Percentiles rank a stretch among this genome's conserved stretches.
These are phyloP conservation scores for Blastocystis sp. DNA, from an alignment of 352 stramenopile species.

Conservation along the genomic window DNA sequence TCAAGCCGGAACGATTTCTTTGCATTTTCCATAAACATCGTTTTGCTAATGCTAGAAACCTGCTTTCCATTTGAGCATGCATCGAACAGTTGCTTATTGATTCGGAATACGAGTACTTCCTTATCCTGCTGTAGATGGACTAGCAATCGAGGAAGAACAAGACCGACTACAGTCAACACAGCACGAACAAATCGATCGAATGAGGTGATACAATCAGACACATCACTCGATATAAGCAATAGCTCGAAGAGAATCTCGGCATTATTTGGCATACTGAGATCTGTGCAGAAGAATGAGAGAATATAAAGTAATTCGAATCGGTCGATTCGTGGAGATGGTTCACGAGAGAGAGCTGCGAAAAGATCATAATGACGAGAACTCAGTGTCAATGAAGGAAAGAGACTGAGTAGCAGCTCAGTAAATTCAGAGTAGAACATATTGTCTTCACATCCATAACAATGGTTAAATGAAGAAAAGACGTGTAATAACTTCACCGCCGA, in stretches of 20 bases:
- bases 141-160: background rate
- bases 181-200: background rate
- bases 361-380: background rate
- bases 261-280: background rate
- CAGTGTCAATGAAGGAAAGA: background rate
- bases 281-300: background rate
- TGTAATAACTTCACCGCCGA: background rate
- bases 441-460: background rate
- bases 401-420: background rate
- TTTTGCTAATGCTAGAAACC: background rate
- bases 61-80: background rate
- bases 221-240: background rate
- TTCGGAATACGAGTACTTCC: background rate
- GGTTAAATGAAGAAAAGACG: background rate
- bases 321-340: background rate
- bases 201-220: background rate
- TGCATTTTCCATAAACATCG: background rate
- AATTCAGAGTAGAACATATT: slow-evolving; percentile 41
- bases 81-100: background rate
- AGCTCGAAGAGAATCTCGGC: background rate
- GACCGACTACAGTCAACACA: background rate
- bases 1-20: background rate
- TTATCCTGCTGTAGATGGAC: background rate
- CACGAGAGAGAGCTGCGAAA: background rate
- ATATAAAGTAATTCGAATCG: slow-evolving; percentile 12